These are phyloP conservation scores for Auriscalpium vulgare DNA, from an alignment of 768 basidiomycete genomes.

Conservation along the genomic window DNA sequence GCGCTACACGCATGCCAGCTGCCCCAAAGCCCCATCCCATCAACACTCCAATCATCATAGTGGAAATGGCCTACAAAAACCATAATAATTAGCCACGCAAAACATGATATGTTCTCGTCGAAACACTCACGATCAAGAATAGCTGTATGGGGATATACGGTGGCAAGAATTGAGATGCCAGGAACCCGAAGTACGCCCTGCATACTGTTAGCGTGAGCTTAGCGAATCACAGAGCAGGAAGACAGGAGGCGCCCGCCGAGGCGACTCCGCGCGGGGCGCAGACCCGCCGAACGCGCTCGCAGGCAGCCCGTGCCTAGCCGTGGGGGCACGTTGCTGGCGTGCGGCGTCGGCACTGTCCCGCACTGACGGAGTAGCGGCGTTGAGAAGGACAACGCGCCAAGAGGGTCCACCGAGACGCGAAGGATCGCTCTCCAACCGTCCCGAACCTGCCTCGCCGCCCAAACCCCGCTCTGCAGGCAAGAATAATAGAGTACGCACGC, in stretches of 20 bases:
- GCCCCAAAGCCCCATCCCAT: constrained; percentile 49
- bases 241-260: too few relatives aligned
- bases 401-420: too few relatives aligned
- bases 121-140: not conserved
- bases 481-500: constrained; percentile 27
- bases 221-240: too few relatives aligned
- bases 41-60: constrained; percentile 37
- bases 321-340: too few relatives aligned
- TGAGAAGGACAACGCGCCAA: too few relatives aligned
- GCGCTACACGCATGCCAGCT: constrained; percentile 44
- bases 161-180: not conserved
- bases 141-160: not conserved
- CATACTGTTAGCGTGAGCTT: not conserved
- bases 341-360: too few relatives aligned
- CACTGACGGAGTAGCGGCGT: too few relatives aligned
- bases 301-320: too few relatives aligned
- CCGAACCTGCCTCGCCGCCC: too few relatives aligned
- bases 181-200: not conserved
- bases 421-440: too few relatives aligned
- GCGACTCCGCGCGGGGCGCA: too few relatives aligned
- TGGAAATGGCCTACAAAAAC: constrained; percentile 27
- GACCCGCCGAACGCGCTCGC: too few relatives aligned
- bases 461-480: not conserved
- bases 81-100: not conserved
- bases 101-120: constrained; percentile 4